Conservation (phyloP, 208 protist genomes). For the Balamuthia mandrillaris region DNA sequence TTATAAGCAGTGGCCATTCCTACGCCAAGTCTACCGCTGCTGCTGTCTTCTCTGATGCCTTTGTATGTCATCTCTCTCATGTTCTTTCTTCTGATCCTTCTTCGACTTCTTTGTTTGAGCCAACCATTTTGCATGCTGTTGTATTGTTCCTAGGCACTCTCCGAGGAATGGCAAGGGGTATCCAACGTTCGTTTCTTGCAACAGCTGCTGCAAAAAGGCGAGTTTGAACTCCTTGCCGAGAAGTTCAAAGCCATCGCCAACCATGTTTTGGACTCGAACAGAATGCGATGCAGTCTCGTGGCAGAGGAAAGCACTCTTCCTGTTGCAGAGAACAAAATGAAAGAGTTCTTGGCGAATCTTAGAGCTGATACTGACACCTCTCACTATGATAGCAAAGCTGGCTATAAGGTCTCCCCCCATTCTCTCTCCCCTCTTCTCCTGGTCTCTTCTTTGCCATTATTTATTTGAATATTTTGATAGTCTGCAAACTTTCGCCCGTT, state of each 20-base stretch:
- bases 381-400: too few species aligned
- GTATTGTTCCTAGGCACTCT: conserved; percentile 19
- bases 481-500: neutral
- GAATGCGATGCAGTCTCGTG: conserved; percentile 32
- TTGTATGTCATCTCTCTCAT: neutral
- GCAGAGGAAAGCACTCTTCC: neutral
- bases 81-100: neutral
- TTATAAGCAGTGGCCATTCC: conserved; percentile 28
- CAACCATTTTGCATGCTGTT: too few species aligned
- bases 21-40: neutral
- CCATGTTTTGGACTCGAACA: conserved; percentile 2
- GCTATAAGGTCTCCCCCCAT: neutral
- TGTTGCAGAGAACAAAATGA: conserved; percentile 5
- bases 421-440: neutral
- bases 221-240: neutral
- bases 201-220: conserved; percentile 26
- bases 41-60: conserved; percentile 9
- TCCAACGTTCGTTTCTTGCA: conserved; percentile 28
- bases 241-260: neutral
- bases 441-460: neutral
- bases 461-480: neutral
- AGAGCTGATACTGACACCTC: neutral
- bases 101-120: too few species aligned
- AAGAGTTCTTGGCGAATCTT: neutral
- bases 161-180: conserved; percentile 19